Evolutionary conservation across 2,329 filamentous ascomycete species (phyloP), one percentile per base, ranked within the genome.

Genomic region (Xylaria sp.): DNA sequence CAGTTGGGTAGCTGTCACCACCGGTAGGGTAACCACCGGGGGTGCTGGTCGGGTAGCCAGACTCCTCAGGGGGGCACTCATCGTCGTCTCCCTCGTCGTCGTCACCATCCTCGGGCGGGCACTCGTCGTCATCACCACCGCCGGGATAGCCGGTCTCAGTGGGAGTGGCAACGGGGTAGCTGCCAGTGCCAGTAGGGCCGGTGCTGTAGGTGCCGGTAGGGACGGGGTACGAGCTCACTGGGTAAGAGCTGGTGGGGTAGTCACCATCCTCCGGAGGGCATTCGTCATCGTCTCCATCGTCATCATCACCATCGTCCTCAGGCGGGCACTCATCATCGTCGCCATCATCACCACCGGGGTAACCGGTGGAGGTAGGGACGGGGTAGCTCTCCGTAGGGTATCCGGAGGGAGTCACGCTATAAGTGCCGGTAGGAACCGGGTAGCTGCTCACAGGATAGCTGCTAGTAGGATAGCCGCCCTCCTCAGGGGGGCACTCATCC

Each of bases 331-430:
- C 55, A 33, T 56, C 49, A 23, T 58, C 52, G n/a, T 60, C 47
- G 19, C 12, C 60, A 6, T 63, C 62, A 9, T 57, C 60, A 33
- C 49, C 57, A 17, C 49, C 38, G 8, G 63, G 52, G 31, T 53
- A 57, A 35, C n/a, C 9, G 4, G 51, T 57, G 6, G 47, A 8
- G 28, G 55, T 66, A 19, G 50, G 47, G 6, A 56, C 57, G 2
- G 64, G 64, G 64, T 64, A 66, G 57, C 60, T 57, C 9, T 21
- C 11, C 9, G 43, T 55, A 4, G 64, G 51, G 19, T 52, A 56
- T 15, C 49, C 55, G 5, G 58, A 50, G 8, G 33, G 42, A 47
- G 12, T 11, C 11, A 12, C 35, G 12, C 46, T 47, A n/a, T 31
- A 17, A 23, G 38, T 21, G 6, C 28, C 28, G 5, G 14, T 38